Percentiles rank a stretch among this genome's conserved stretches.
These are phyloP conservation scores for Linaria vulgaris DNA, from an alignment of 257 asterid genomes.

Conservation along the genomic window DNA sequence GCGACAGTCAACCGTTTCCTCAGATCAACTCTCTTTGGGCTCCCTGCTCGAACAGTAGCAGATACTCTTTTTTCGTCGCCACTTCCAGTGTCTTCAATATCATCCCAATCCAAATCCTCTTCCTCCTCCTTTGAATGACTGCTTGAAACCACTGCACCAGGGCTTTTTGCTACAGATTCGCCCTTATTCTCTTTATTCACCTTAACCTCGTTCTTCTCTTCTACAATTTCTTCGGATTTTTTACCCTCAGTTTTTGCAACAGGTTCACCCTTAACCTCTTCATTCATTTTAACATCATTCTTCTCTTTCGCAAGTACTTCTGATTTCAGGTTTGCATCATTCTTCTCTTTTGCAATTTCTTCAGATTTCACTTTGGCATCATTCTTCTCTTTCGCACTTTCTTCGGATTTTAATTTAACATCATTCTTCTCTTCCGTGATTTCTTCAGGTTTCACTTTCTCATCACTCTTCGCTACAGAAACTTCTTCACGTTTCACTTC, in stretches of 20 bases:
- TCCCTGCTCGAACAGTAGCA: slow-evolving; percentile 30
- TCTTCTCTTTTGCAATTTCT: no score
- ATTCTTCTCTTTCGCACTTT: no score
- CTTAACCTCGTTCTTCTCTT: slow-evolving; percentile 38
- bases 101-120: slow-evolving; percentile 88
- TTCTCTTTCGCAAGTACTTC: no score
- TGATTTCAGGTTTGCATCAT: no score
- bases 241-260: no score
- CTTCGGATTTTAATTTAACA: no score
- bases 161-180: slow-evolving; percentile 31
- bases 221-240: slow-evolving; percentile 24
- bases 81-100: slow-evolving; percentile 70
- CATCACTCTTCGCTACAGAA: slow-evolving; percentile 27
- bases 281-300: no score
- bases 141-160: slow-evolving; percentile 28
- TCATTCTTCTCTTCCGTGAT: no score
- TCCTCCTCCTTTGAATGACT: slow-evolving; percentile 38
- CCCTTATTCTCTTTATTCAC: slow-evolving; percentile 23
- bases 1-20: slow-evolving; percentile 52
- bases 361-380: no score
- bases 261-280: no score
- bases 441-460: neutral
- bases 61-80: slow-evolving; percentile 56
- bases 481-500: slow-evolving; percentile 22
- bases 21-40: slow-evolving; percentile 37